Evolutionary conservation across 805 yeast genomes (phyloP).

Genomic region (Komagataella ulmi): DNA sequence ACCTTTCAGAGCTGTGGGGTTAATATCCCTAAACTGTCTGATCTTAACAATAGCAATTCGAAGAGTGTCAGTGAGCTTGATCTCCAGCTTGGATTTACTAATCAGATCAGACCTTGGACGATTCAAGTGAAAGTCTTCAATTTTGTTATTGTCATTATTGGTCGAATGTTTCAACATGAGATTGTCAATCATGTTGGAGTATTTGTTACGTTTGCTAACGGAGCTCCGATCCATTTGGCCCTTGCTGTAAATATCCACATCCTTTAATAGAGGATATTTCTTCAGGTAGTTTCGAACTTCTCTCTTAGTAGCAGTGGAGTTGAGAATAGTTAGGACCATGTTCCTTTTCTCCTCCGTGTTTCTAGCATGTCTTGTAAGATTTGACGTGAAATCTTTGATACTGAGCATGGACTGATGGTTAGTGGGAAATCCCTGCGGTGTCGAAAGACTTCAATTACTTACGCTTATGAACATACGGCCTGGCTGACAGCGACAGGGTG

Average conservation of each 20-base stretch:
- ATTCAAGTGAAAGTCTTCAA: not conserved
- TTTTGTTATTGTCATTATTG: conserved; percentile 3
- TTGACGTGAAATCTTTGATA: conserved; percentile 12
- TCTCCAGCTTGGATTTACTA: conserved; percentile 8
- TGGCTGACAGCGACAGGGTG: not conserved
- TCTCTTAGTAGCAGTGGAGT: conserved; percentile 86
- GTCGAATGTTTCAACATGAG: conserved; percentile 11
- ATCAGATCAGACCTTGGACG: not conserved
- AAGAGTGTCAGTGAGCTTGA: conserved; percentile 22
- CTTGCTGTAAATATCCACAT: conserved; percentile 11
- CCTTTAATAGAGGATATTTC: conserved; percentile 42
- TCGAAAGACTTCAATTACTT: not conserved
- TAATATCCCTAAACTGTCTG: conserved; percentile 22
- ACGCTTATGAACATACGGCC: not conserved
- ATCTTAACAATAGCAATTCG: conserved; percentile 47
- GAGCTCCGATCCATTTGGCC: conserved; percentile 9
- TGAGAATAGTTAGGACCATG: conserved; percentile 69
- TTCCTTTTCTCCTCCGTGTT: conserved; percentile 43
- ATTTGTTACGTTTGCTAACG: conserved; percentile 14
- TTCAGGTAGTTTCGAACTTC: conserved; percentile 75
- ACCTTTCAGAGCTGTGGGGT: conserved; percentile 22
- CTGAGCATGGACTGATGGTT: not conserved
- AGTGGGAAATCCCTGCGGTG: not conserved
- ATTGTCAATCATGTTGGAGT: conserved; percentile 18
- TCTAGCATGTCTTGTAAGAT: conserved; percentile 11